Base-by-base conservation (phyloP, 2,329 filamentous ascomycete species). In the Colletotrichum eremochloae region DNA sequence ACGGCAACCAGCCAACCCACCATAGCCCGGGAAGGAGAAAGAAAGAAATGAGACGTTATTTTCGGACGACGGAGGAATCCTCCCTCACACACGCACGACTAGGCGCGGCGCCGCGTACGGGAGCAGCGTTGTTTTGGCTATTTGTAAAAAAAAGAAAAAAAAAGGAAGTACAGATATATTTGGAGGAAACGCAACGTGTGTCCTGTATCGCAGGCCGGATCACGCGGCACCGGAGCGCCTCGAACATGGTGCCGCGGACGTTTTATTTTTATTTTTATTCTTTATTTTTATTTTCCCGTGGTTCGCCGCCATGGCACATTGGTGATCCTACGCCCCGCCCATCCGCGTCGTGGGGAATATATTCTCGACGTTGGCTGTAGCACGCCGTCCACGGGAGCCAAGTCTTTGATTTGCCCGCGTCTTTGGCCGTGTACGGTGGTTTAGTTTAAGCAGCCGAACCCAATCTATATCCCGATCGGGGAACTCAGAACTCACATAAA, bases 341-440 rank as follows among this genome's bases (percentile, higher is more conserved):
- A 14, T 6, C 57, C 42, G 40, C 6, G 58, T 61, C 58, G 58
- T 60, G 65, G 62, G n/a, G 63, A 68, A 42, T 64, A 50, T 3
- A 15, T 71, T 52, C 60, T 60, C 67, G 69, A 68, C 69, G 42
- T 33, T 33, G 24, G 29, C 58, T 64, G 68, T 52, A 58, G 57
- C 57, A 68, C 40, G 31, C 52, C 63, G 57, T 68, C 58, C 42
- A n/a, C n/a, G 20, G 52, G 64, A 29, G 20, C 42, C 42, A 50
- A 50, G 58, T 36, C 31, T 12, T 58, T 33, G 33, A 58, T 65
- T 42, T 24, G 52, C 52, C 52, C 48, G 61, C 53, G 52, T 65
- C n/a, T 44, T 20, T 42, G 36, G 7, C 42, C 24, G 24, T 20
- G 44, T 46, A 46, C 18, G 42, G 42, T n/a, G 8, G 53, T 31